phyloP scores from a whole-genome alignment of 768 basidiomycete genomes.

The Rhizopogon rudus region DNA sequence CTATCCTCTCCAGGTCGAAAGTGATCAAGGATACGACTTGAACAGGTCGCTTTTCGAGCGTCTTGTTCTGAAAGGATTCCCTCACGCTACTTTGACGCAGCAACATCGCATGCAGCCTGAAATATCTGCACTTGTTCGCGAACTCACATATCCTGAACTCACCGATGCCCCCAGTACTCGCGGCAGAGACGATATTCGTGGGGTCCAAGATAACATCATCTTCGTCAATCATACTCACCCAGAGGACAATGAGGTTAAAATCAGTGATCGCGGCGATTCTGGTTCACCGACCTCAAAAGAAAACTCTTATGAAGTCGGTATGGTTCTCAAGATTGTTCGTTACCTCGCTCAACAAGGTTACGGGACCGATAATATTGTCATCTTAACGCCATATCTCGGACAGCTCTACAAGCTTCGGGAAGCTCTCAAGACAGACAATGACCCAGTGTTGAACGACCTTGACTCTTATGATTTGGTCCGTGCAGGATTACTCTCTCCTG shows the following conservation, averaged over 20 bases:
- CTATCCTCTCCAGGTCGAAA: constrained; percentile 56
- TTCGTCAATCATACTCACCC: constrained; percentile 51
- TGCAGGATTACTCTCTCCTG: constrained; percentile 44
- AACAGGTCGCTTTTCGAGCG: constrained; percentile 62
- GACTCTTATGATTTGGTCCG: constrained; percentile 51
- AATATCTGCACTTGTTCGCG: constrained; percentile 50
- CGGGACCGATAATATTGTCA: constrained; percentile 48
- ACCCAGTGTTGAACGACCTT: constrained; percentile 57
- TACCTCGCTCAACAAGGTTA: constrained; percentile 64
- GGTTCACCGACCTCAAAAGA: constrained; percentile 46
- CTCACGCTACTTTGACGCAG: constrained; percentile 42
- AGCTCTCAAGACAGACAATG: constrained; percentile 35
- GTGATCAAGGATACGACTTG: constrained; percentile 56
- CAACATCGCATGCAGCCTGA: constrained; percentile 70
- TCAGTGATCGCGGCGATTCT: constrained; percentile 39
- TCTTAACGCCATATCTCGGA: constrained; percentile 60
- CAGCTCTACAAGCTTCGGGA: constrained; percentile 45
- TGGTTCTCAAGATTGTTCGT: constrained; percentile 55
- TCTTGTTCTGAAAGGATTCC: constrained; percentile 50
- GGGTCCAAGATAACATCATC: constrained; percentile 49
- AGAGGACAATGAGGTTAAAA: constrained; percentile 38
- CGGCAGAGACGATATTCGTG: constrained; percentile 42
- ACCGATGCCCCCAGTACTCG: constrained; percentile 42
- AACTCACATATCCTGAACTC: constrained; percentile 57
- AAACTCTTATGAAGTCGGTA: constrained; percentile 48